Base-by-base conservation (phyloP, 2,329 filamentous ascomycete species). In the Scleromitrula shiraiana region DNA sequence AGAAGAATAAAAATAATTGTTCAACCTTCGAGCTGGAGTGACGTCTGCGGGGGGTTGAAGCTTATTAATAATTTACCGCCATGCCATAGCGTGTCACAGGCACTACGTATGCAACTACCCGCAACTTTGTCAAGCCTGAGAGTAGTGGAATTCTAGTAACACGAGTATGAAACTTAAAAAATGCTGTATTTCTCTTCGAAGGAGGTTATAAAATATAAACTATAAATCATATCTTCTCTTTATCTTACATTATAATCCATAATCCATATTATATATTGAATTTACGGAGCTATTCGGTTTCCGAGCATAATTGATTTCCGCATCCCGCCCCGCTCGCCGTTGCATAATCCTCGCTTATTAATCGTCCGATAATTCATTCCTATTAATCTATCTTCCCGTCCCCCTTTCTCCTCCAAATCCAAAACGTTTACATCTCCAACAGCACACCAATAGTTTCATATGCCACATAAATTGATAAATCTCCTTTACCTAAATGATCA, bases 1-100 rank as follows among this genome's bases (percentile, higher is more conserved):
- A 27, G 23, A 15, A 7, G 10, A 20, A 27, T 29, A 26, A 12
- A 15, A 26, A 30, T 46, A 29, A 20, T 23, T 33, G 6, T 41
- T n/a, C 30, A 22, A n/a, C n/a, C n/a, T n/a, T n/a, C n/a, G n/a
- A n/a, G n/a, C n/a, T n/a, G n/a, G 44, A 23, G 36, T 17, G 22
- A 36, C 22, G 41, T 35, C 40, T 41, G 37, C 37, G 44, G 37
- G 37, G 44, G 32, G 20, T 41, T 41, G 19, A 19, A 20, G 24
- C 20, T 38, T 27, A 14, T 30, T 15, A 15, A 5, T 4, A 6
- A 24, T 15, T 23, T 7, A 12, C 10, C 14, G 17, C 43, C 14
- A 30, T 46, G 26, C 17, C 19, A 26, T 46, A 39, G 35, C n/a
- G 27, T 39, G 43, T 17, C 36, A 7, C 23, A 22, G 29, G 35